A percentile compares a stretch with the other conserved stretches of the same genome.
These are phyloP conservation scores for Clonostachys rhizophaga DNA, from an alignment of 2,329 filamentous ascomycete genomes.

Conservation along the genomic window DNA sequence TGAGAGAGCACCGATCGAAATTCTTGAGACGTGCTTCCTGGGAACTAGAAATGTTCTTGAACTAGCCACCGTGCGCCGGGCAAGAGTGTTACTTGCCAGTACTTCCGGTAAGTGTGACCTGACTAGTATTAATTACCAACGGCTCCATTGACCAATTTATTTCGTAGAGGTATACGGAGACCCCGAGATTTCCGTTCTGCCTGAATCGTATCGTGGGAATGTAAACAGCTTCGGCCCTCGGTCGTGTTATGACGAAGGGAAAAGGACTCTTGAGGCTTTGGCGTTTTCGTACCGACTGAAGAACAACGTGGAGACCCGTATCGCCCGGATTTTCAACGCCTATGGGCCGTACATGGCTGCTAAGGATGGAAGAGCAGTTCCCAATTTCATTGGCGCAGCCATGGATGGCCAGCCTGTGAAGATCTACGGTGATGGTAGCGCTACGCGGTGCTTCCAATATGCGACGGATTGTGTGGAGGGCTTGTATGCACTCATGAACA, in stretches of 20 bases:
- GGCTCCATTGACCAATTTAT: background rate
- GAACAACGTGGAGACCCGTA: slow-evolving; percentile 11
- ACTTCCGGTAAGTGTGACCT: slow-evolving; percentile 4
- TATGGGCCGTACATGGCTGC: slow-evolving; percentile 7
- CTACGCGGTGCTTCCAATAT: slow-evolving; percentile 7
- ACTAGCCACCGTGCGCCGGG: slow-evolving; percentile 2
- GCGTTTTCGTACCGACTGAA: slow-evolving; percentile 17
- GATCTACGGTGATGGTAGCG: slow-evolving; percentile 5
- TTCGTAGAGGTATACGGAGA: slow-evolving; percentile 5
- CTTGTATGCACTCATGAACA: slow-evolving; percentile 3
- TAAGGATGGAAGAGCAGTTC: slow-evolving; percentile 6
- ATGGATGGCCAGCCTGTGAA: slow-evolving; percentile 3
- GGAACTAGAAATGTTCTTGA: slow-evolving; percentile 7
- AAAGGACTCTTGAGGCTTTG: slow-evolving; percentile 28
- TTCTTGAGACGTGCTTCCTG: slow-evolving; percentile 6
- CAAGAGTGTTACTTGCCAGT: slow-evolving; percentile 5
- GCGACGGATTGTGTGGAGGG: slow-evolving; percentile 5
- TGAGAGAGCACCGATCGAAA: slow-evolving; percentile 4
- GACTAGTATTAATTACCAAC: background rate
- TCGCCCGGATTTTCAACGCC: slow-evolving; percentile 9
- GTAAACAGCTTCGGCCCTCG: slow-evolving; percentile 32
- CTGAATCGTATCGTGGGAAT: slow-evolving; percentile 27
- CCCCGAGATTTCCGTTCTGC: slow-evolving; percentile 1
- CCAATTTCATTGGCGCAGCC: slow-evolving; percentile 6
- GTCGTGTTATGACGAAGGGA: slow-evolving; percentile 35